A percentile compares a stretch with the other conserved stretches of the same genome.
Conservation (phyloP, 106 monocot species). For the Dioscorea dumetorum region DNA sequence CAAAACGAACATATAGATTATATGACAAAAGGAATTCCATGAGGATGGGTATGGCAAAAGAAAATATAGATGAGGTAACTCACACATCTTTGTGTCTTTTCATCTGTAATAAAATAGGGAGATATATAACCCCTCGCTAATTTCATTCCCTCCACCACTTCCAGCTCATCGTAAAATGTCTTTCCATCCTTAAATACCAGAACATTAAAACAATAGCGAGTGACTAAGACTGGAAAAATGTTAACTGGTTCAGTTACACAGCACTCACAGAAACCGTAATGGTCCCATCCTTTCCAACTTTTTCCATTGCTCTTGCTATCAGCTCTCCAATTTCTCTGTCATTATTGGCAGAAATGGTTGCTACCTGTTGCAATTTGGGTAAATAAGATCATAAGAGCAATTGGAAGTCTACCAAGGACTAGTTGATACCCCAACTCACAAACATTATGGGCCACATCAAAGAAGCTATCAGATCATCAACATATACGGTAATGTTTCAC, state of each 20-base stretch:
- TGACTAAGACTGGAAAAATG: background rate
- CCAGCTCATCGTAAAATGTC: constrained; percentile 69
- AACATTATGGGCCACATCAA: too few relatives aligned
- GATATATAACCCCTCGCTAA: constrained; percentile 80
- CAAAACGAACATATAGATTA: too few relatives aligned
- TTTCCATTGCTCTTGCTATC: constrained; percentile 81
- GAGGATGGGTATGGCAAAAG: too few relatives aligned
- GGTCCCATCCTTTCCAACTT: constrained; percentile 80
- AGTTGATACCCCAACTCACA: too few relatives aligned
- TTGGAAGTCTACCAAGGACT: too few relatives aligned
- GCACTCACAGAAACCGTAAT: constrained; percentile 67
- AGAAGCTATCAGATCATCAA: too few relatives aligned
- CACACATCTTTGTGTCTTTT: constrained; percentile 85
- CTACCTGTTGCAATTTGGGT: constrained; percentile 39
- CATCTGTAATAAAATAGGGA: constrained; percentile 84
- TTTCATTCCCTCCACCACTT: constrained; percentile 95
- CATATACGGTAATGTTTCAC: too few relatives aligned
- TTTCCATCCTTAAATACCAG: constrained; percentile 67
- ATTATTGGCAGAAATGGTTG: constrained; percentile 86
- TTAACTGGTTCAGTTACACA: background rate
- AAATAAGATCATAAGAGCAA: background rate
- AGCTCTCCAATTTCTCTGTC: constrained; percentile 79
- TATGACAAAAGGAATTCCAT: too few relatives aligned
- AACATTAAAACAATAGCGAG: background rate
- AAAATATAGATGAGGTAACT: constrained; percentile 20